Base-by-base conservation (phyloP, 345 rosid genomes). In the Hevea brasiliensis region DNA sequence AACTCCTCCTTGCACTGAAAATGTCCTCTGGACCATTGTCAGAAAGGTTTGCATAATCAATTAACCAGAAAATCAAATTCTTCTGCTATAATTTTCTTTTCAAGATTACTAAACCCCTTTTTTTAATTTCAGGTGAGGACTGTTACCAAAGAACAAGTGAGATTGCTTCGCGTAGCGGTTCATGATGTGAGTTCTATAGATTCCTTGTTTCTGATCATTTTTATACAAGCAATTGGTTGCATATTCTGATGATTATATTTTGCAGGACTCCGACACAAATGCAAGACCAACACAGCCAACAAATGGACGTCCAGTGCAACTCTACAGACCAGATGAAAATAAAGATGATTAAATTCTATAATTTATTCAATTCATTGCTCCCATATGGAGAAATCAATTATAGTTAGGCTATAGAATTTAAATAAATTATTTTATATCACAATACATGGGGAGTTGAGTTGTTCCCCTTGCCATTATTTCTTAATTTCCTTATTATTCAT, bases 1-100 rank as follows among this genome's bases (percentile, higher is more conserved):
- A 0, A 6, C 65, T 73, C 98, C 97, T 81, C 97, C 98, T 58
- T 94, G 98, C 83, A 84, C 90, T 1, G 84, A 92, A 77, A 84
- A 88, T 76, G 89, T 92, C 29, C 11, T 72, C 13, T 94, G 98
- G 98, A 91, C 87, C 76, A 59, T 94, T 60, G 78, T 85, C 20
- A 76, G 66, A 61, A 85, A 91, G 90, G 98, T 90, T 23, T 42
- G 26, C 41, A 26, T 18, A 37, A 20, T 11, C 0, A 17, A 2
- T 12, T 24, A 68, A 35, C 29, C 18, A 47, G 0, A 66, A 44
- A 0, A 37, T 23, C 8, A 17, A 4, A 20, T 63, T 14, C 54
- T 29, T 40, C 2, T 50, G 20, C 6, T 44, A 35, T 15, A n/a
- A 15, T 47, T 12, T 3, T 40, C 12, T 12, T 42, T 27, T 56